A percentile compares a stretch with the other conserved stretches of the same genome.
phyloP scores from a whole-genome alignment of 768 basidiomycete species.

The Hortiboletus campestris region DNA sequence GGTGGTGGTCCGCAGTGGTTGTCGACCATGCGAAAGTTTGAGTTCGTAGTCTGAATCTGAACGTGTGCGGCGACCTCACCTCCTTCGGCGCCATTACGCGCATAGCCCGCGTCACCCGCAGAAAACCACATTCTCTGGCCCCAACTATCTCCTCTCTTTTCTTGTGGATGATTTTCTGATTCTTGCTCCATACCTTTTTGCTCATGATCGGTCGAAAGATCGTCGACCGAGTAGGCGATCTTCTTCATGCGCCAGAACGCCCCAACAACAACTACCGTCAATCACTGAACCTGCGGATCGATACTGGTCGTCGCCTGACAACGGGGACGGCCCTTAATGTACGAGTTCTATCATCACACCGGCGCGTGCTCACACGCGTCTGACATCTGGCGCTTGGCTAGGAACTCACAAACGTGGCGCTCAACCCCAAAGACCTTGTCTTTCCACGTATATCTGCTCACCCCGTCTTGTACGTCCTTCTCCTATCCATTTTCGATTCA shows the following conservation, averaged over 20 bases:
- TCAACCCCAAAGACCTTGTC: conserved; percentile 1
- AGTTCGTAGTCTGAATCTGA: background rate
- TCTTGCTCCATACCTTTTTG: conserved; percentile 9
- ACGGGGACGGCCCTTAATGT: conserved; percentile 11
- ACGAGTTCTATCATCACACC: background rate
- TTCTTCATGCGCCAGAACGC: conserved; percentile 8
- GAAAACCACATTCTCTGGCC: conserved; percentile 5
- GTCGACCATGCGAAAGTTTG: background rate
- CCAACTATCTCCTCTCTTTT: conserved; percentile 22
- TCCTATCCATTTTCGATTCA: conserved; percentile 11
- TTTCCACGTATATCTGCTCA: conserved; percentile 1
- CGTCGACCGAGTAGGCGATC: conserved; percentile 27
- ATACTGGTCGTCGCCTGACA: conserved; percentile 7
- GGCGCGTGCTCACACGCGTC: background rate
- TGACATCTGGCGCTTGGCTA: conserved; percentile 6
- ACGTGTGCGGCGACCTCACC: background rate
- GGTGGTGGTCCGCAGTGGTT: too few species aligned
- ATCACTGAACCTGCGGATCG: conserved; percentile 14
- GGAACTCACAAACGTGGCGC: conserved; percentile 22
- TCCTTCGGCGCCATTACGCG: background rate
- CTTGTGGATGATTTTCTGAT: conserved; percentile 6
- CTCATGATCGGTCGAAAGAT: conserved; percentile 29
- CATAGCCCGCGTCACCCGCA: background rate
- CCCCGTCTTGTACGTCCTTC: conserved; percentile 19
- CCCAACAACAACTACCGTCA: conserved; percentile 3